These are phyloP conservation scores for Actinidia arguta DNA, from an alignment of 179 eudicot genomes.

Conservation along the genomic window DNA sequence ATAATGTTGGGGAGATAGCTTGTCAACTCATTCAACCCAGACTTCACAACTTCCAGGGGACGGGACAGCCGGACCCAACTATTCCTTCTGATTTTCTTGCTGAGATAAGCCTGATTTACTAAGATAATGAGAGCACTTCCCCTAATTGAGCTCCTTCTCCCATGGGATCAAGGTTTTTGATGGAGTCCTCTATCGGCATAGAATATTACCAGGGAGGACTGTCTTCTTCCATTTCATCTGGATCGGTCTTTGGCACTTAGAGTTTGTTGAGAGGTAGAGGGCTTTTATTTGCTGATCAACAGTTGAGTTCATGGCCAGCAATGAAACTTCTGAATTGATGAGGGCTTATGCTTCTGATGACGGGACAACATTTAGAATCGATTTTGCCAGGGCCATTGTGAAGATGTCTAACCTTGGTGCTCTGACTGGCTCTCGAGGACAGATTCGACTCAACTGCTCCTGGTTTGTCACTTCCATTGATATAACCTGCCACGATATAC, in stretches of 20 bases:
- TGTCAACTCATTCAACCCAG: slow-evolving; percentile 44
- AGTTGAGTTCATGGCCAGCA: slow-evolving; percentile 48
- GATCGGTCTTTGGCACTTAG: slow-evolving; percentile 43
- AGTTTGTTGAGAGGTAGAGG: slow-evolving; percentile 52
- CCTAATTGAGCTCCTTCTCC: slow-evolving; percentile 38
- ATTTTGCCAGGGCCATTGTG: slow-evolving; percentile 49
- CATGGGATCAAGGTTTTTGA: slow-evolving; percentile 27
- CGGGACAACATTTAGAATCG: slow-evolving; percentile 41
- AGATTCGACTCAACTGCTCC: slow-evolving; percentile 44
- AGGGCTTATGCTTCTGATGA: slow-evolving; percentile 50
- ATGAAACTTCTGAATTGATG: slow-evolving; percentile 44
- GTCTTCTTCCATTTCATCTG: slow-evolving; percentile 34
- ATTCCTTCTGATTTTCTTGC: slow-evolving; percentile 35
- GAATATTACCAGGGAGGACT: no score
- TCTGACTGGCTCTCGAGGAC: slow-evolving; percentile 40
- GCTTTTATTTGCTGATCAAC: slow-evolving; percentile 52
- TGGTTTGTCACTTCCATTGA: slow-evolving; percentile 2
- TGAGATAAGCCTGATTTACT: slow-evolving; percentile 35
- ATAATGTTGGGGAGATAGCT: slow-evolving; percentile 51
- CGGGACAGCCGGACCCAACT: slow-evolving; percentile 42
- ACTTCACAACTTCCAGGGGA: slow-evolving; percentile 37
- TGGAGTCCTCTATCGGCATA: slow-evolving; percentile 34
- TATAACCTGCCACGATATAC: background rate
- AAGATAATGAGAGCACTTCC: slow-evolving; percentile 11
- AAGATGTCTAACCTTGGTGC: slow-evolving; percentile 42